These are phyloP conservation scores for Septoria petroselini DNA, from an alignment of 2,329 filamentous ascomycete genomes.

Conservation along the genomic window DNA sequence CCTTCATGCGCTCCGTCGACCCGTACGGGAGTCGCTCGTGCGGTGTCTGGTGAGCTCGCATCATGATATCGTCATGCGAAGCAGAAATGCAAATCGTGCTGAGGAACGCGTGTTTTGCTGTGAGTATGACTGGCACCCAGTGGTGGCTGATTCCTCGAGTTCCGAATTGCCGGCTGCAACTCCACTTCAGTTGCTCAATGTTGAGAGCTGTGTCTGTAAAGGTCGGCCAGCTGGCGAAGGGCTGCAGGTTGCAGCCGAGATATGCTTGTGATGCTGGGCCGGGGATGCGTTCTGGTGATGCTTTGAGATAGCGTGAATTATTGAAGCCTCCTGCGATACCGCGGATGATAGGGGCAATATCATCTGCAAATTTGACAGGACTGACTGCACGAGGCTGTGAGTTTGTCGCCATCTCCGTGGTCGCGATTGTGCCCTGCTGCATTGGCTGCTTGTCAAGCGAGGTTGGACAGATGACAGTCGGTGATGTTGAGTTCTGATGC, in stretches of 20 bases:
- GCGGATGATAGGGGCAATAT: conserved; percentile 17
- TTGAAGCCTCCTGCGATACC: conserved; percentile 22
- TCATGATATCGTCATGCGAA: conserved; percentile 38
- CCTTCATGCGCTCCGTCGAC: conserved; percentile 26
- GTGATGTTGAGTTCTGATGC: neutral
- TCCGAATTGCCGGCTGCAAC: conserved; percentile 33
- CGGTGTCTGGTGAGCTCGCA: conserved; percentile 21
- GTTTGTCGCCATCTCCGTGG: neutral
- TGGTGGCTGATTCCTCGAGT: conserved; percentile 27
- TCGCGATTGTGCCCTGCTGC: neutral
- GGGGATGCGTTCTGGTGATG: conserved; percentile 22
- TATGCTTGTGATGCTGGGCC: conserved; percentile 5
- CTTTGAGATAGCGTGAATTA: conserved; percentile 20
- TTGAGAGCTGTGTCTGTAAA: conserved; percentile 25
- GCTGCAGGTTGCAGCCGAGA: conserved; percentile 23
- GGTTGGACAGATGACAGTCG: no score
- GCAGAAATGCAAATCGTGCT: conserved; percentile 36
- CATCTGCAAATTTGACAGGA: conserved; percentile 19
- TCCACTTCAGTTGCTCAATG: conserved; percentile 33
- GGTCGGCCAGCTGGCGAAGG: conserved; percentile 29
- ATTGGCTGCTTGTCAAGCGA: neutral
- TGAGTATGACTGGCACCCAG: conserved; percentile 34
- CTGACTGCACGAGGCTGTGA: no score
- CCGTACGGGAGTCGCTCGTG: conserved; percentile 21
- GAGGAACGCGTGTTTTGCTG: conserved; percentile 31